Base-by-base conservation (phyloP, 441 rosid genomes). In the Corymbia calophylla region DNA sequence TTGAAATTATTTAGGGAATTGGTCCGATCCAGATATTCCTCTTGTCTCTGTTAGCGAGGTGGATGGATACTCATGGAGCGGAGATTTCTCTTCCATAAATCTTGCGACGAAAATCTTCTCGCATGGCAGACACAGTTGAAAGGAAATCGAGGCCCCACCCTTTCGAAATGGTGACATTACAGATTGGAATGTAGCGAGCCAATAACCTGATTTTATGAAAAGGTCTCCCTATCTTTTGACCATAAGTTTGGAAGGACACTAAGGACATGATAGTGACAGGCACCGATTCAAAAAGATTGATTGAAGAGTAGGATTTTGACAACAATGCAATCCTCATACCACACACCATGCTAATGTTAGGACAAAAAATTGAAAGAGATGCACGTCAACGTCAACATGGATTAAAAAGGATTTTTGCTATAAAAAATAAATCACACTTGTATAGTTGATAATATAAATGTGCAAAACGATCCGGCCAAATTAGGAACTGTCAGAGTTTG, bases 51-150 rank as follows among this genome's bases (percentile, higher is more conserved):
- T 0, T 4, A 8, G 44, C 35, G 23, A 31, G 39, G 1, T 66
- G 39, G 21, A 44, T 31, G 77, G 44, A 66, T 31, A 66, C 17
- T 66, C 12, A 31, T 31, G 21, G 23, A 31, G 23, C 19, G 44
- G 5, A 4, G 18, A n/a, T 31, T 0, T 39, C 21, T 66, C 31
- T 16, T n/a, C 73, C 1, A 32, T 66, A n/a, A 0, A 66, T 66
- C 1, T 66, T 4, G 73, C 21, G 16, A 31, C 6, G 6, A 66
- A 66, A 15, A 1, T 31, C 18, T 58, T 58, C n/a, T 58, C 3
- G 25, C 5, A 1, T 58, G 7, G 25, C 5, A 2, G 14, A 58
- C 10, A 58, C 14, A 6, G 1, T 31, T 66, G 0, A 66, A 66
- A 66, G 32, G 39, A 31, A 66, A 8, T 66, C 9, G 73, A n/a